Evolutionary conservation across 352 stramenopile species (phyloP), one percentile per base, ranked within the genome.

Genomic region (Hyaloperonospora arabidopsidis): DNA sequence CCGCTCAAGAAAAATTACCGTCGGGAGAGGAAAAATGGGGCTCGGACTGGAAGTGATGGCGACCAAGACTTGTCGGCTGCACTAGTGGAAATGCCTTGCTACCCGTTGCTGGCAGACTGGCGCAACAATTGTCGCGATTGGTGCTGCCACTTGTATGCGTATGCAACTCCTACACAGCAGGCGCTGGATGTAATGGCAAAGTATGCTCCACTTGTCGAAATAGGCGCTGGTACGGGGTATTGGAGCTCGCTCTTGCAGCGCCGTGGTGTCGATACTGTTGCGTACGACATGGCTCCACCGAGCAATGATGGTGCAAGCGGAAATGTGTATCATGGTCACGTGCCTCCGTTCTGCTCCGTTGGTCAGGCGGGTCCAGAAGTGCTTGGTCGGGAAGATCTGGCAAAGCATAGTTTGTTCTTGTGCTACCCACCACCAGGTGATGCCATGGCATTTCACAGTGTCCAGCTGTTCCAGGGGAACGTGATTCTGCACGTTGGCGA

Each of bases 161-260:
- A 85, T 46, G 81, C 81, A 10, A 89, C 80, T 11, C 81, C 81
- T 2, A 86, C 76, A 0, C 45, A 50, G 12, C 67, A 78, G 22
- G 79, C 81, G 7, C 62, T 92, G 21, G 46, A 67, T 32, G 53
- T 74, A 25, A 59, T 88, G 22, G 59, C 65, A 1, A 68, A 79
- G 47, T 68, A 84, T 49, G 67, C 72, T 2, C 77, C 79, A 43
- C 72, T 97, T 46, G 72, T 95, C 11, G 87, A 97, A 60, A 80
- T 96, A 34, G 89, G 89, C 4, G 89, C 89, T 13, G 89, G 89
- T 44, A 95, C 84, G 5, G 89, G 87, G 6, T 96, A 95, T 59
- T 97, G 89, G 89, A 86, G 72, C 40, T 76, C 74, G 32, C 55
- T 90, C 14, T 55, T 97, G 36, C 78, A 87, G 35, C 60, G 64